Conservation (phyloP, 164 flowering plant species). For the grape (Vitis vinifera) region ASM3070453v1 NC_081809.1:4416001-4416500, state of each 20-base stretch:
- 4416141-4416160: background rate
- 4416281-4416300: constrained; percentile 91
- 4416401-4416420: background rate
- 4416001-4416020: constrained; percentile 98
- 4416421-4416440: constrained; percentile 26
- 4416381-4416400: background rate
- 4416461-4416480: constrained; percentile 93
- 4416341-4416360: constrained; percentile 1
- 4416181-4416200: constrained; percentile 93
- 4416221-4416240: constrained; percentile 83
- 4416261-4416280: constrained; percentile 78
- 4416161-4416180: constrained; percentile 67
- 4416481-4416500: constrained; percentile 94
- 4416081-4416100: constrained; percentile 1
- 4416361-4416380: background rate
- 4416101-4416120: no score
- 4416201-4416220: constrained; percentile 96
- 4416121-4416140: background rate
- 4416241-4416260: constrained; percentile 96
- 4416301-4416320: constrained; percentile 96
- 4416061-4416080: constrained; percentile 31
- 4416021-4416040: constrained; percentile 88
- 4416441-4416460: constrained; percentile 89
- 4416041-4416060: constrained; percentile 99
- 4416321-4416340: constrained; percentile 72